Evolutionary conservation across 768 basidiomycete genomes (phyloP).

Genomic region (Termitomyces sp.): DNA sequence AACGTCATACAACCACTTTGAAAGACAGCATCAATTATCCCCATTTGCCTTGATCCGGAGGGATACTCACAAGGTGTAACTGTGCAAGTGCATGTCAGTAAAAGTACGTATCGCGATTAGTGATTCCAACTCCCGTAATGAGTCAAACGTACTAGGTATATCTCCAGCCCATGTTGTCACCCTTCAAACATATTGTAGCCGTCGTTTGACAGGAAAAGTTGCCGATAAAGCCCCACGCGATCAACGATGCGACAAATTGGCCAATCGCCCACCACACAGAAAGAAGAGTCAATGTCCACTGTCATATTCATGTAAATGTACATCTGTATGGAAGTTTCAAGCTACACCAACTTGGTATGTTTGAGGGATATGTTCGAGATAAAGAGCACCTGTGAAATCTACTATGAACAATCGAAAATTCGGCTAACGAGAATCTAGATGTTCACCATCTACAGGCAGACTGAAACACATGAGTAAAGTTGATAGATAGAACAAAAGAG

Average conservation of each 20-base stretch:
- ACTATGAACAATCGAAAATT: background rate
- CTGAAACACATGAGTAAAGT: constrained; percentile 15
- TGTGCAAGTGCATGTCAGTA: constrained; percentile 6
- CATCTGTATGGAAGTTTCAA: background rate
- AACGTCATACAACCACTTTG: constrained; percentile 45
- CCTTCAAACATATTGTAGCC: constrained; percentile 33
- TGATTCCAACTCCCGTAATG: background rate
- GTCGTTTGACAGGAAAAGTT: constrained; percentile 43
- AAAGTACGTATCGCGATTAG: background rate
- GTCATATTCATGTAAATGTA: constrained; percentile 4
- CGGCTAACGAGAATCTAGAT: background rate
- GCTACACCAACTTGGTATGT: constrained; percentile 29
- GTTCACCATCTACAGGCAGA: constrained; percentile 39
- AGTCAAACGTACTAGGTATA: constrained; percentile 38
- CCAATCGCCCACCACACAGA: constrained; percentile 51
- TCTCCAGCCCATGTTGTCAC: constrained; percentile 57
- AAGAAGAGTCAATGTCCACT: constrained; percentile 51
- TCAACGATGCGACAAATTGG: constrained; percentile 41
- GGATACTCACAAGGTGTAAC: constrained; percentile 32
- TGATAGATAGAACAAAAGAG: constrained; percentile 5
- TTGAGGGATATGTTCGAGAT: constrained; percentile 37
- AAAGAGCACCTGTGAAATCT: constrained; percentile 28
- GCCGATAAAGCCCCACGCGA: constrained; percentile 52
- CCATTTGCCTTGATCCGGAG: background rate
- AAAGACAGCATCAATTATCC: background rate